A percentile compares a stretch with the other conserved stretches of the same genome.
These are phyloP conservation scores for Zasmidium cellare DNA, from an alignment of 2,329 filamentous ascomycete genomes.

Conservation along the genomic window DNA sequence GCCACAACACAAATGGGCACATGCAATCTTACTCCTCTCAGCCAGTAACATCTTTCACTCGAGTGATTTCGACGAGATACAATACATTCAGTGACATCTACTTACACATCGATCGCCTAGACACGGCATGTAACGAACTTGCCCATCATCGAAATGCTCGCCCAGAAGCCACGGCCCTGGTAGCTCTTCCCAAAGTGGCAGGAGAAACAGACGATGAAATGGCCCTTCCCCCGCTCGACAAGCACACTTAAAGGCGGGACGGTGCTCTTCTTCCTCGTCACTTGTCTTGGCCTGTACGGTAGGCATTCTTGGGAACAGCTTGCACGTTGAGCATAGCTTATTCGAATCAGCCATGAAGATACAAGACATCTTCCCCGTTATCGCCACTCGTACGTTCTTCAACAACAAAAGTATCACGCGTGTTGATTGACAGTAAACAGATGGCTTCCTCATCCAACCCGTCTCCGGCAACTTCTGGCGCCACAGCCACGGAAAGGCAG, in stretches of 20 bases:
- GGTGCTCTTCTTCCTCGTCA: neutral
- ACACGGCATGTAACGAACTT: too few species aligned
- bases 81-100: too few species aligned
- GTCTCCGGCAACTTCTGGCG: neutral
- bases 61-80: too few species aligned
- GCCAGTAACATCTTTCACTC: too few species aligned
- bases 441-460: constrained; percentile 8
- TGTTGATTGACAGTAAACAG: constrained; percentile 1
- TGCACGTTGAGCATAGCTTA: neutral
- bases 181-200: neutral
- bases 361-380: neutral
- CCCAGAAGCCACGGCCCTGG: neutral
- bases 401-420: neutral
- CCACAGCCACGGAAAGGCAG: constrained; percentile 8
- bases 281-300: neutral
- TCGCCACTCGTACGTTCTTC: neutral
- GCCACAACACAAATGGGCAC: too few species aligned
- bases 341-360: neutral
- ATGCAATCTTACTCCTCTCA: too few species aligned
- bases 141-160: too few species aligned
- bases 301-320: neutral
- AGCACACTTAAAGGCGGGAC: neutral
- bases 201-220: neutral
- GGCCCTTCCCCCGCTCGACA: neutral
- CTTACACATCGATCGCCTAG: too few species aligned